Base-by-base conservation (phyloP, 2,329 filamentous ascomycete species). In the Ramichloridium luteum region DNA sequence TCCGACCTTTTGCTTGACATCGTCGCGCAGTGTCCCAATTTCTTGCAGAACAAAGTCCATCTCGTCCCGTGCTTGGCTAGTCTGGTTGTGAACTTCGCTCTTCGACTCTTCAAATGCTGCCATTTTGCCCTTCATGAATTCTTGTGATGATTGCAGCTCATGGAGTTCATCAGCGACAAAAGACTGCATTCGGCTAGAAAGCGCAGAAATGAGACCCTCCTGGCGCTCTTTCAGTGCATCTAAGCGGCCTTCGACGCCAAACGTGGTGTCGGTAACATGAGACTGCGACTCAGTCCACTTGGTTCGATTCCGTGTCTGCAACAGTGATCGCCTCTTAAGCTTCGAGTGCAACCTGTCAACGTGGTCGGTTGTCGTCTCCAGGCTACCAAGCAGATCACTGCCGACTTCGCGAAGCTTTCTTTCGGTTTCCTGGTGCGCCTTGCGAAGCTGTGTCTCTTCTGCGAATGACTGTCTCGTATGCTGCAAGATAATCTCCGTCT, bases 31-130 rank as follows among this genome's bases (percentile, higher is more conserved):
- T n/a, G 72, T 74, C 53, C 86, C 86, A 54, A 96, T 93, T 53
- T 93, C 88, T 48, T 90, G 82, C 6, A 98, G 67, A 2, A 93
- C 78, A n/a, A 72, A 65, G 47, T 94, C 86, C 81, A 94, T 85
- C 35, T 86, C 80, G 28, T 86, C 75, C 48, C 80, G 82, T 3
- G 84, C 79, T 39, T 68, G 65, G 14, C 69, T 64, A 34, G 76
- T 80, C 47, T 80, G 76, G 25, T 71, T 64, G 32, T 80, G 68
- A 11, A 92, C 68, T 44, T 80, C 72, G 30, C 66, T 63, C 53
- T 78, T 76, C 0, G 80, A 81, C 12, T 68, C 63, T 23, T 74
- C 67, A 45, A 93, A 84, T 0, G 68, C 67, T 5, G 67, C 60
- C 6, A 80, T 66, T 48, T 86, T 80, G 27, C 76, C 67, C 32